Evolutionary conservation across 768 basidiomycete genomes (phyloP).

Genomic region (Butyriboletus loyo): DNA sequence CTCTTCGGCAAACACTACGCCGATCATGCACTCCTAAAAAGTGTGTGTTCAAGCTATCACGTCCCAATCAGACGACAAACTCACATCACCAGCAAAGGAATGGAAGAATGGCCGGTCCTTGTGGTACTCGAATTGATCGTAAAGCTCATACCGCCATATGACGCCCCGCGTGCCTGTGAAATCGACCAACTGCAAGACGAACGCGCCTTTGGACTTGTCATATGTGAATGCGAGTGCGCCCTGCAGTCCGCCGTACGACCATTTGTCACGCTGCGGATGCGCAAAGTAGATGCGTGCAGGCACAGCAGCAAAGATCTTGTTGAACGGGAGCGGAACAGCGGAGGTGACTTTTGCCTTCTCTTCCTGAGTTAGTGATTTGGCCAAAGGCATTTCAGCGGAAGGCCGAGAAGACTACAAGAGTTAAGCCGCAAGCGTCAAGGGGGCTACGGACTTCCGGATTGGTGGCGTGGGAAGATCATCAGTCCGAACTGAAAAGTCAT

Average conservation of each 20-base stretch:
- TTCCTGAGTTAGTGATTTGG: slow-evolving; percentile 63
- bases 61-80: slow-evolving; percentile 33
- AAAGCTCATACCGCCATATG: slow-evolving; percentile 92
- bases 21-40: slow-evolving; percentile 81
- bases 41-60: not conserved
- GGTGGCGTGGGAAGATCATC: slow-evolving; percentile 11
- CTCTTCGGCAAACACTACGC: slow-evolving; percentile 86
- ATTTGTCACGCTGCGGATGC: slow-evolving; percentile 67
- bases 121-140: slow-evolving; percentile 74
- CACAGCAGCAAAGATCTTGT: slow-evolving; percentile 81
- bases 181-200: slow-evolving; percentile 80
- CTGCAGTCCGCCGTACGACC: slow-evolving; percentile 86
- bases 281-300: slow-evolving; percentile 91
- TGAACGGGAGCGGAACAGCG: slow-evolving; percentile 48
- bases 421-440: too few relatives aligned
- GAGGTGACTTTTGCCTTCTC: slow-evolving; percentile 79
- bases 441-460: not conserved
- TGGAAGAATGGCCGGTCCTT: slow-evolving; percentile 90
- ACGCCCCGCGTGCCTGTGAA: slow-evolving; percentile 79
- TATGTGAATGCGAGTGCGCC: slow-evolving; percentile 76
- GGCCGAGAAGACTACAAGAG: not conserved
- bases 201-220: slow-evolving; percentile 53
- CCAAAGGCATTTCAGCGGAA: slow-evolving; percentile 56
- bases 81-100: slow-evolving; percentile 87
- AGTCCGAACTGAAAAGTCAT: too few relatives aligned